Evolutionary conservation across 345 rosid species (phyloP), one percentile per base, ranked within the genome.

Genomic region (Rhodamnia argentea): DNA sequence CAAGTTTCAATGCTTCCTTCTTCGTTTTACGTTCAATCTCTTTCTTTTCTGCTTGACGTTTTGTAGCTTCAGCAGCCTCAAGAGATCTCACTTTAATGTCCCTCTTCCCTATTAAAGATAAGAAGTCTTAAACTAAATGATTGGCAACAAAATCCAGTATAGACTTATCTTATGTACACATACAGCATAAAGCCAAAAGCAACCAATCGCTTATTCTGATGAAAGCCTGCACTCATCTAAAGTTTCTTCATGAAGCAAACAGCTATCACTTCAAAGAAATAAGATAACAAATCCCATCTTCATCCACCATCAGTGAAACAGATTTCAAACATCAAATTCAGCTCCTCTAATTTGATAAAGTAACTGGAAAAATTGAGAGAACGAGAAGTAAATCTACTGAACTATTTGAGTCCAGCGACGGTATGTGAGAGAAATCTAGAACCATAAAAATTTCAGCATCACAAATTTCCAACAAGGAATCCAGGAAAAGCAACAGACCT

Each of bases 1-100:
- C 96, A 86, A 92, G 87, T 89, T 93, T 95, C 91, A 93, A 53
- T 86, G 98, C 98, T 85, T 95, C 98, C 91, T 94, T 98, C 91
- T 93, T 93, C 92, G 92, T 87, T 92, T 91, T 96, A 18, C 98
- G 92, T 62, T 98, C 98, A 88, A 93, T 92, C 87, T 98, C 99
- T 90, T 92, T 96, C 90, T 94, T 92, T 91, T 94, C 96, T 54
- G 94, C 96, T 88, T 93, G 93, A 85, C 95, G 93, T 88, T 91
- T 95, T 53, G 97, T 94, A 86, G 94, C 96, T 90, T 92, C 98
- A 86, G 99, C 98, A 89, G 94, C 96, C 91, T 92, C 98, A 84
- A 97, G 90, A 83, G 99, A 95, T 89, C 93, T 96, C 89, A 97
- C 98, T 91, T 93, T 95, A 81, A 96, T 90, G 84, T 95, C 96